Conservation (phyloP, 768 basidiomycete species). For the Pulveroboletus sp. region DNA sequence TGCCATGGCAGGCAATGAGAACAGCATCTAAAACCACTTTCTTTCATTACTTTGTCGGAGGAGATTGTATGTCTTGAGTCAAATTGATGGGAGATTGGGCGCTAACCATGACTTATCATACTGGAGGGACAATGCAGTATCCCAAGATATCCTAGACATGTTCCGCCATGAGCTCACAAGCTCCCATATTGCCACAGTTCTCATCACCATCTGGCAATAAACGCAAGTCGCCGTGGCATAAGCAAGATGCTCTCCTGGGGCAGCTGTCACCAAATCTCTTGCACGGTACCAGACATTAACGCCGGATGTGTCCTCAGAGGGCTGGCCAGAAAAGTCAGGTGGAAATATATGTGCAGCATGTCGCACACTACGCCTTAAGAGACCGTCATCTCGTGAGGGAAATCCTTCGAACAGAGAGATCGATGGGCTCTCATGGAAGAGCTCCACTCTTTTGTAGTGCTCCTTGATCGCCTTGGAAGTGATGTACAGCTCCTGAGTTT, state of each 20-base stretch:
- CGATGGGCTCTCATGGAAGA: slow-evolving; percentile 3
- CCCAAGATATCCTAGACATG: not conserved
- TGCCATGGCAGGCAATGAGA: slow-evolving; percentile 28
- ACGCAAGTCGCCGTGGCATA: slow-evolving; percentile 2
- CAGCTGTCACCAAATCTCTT: not conserved
- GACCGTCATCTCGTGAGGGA: not conserved
- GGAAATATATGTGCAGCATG: slow-evolving; percentile 13
- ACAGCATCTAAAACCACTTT: slow-evolving; percentile 20
- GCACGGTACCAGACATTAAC: slow-evolving; percentile 7
- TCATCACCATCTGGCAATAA: not conserved
- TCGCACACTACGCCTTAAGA: slow-evolving; percentile 13
- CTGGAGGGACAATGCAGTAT: not conserved
- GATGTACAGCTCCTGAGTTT: slow-evolving; percentile 20
- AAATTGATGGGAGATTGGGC: slow-evolving; percentile 14
- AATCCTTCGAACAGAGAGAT: not conserved
- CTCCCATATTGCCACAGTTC: not conserved
- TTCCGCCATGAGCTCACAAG: slow-evolving; percentile 4
- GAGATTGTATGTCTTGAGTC: slow-evolving; percentile 26
- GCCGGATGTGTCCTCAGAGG: not conserved
- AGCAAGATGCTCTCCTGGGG: slow-evolving; percentile 3
- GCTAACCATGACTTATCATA: slow-evolving; percentile 29
- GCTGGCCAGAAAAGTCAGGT: not conserved
- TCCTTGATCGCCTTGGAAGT: slow-evolving; percentile 22
- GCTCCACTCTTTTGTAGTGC: too few relatives aligned
- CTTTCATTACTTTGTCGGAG: slow-evolving; percentile 10